A percentile compares a stretch with the other conserved stretches of the same genome.
Conservation (phyloP, 257 asterid genomes). For the Plantago elongata region DNA sequence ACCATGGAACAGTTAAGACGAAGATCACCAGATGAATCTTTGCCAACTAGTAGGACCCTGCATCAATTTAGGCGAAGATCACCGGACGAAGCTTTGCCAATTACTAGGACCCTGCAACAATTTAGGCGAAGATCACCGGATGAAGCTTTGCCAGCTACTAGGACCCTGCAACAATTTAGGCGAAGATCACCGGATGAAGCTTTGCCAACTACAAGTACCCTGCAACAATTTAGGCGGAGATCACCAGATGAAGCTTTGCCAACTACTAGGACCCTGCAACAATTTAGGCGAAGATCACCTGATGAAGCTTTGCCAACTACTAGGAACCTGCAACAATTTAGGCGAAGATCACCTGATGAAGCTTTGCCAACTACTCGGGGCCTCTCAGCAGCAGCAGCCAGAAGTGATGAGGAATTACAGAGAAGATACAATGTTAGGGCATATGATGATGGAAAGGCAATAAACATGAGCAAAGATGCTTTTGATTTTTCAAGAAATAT, state of each 20-base stretch:
- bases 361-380: slow-evolving; percentile 43
- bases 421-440: slow-evolving; percentile 41
- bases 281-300: slow-evolving; percentile 54
- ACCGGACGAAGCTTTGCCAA: slow-evolving; percentile 41
- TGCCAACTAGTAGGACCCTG: slow-evolving; percentile 34
- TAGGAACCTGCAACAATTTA: slow-evolving; percentile 14
- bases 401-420: slow-evolving; percentile 48
- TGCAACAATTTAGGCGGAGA: slow-evolving; percentile 33
- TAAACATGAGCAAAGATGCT: slow-evolving; percentile 42
- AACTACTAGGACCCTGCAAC: slow-evolving; percentile 28
- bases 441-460: slow-evolving; percentile 48
- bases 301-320: slow-evolving; percentile 42
- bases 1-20: slow-evolving; percentile 21
- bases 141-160: slow-evolving; percentile 37
- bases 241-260: slow-evolving; percentile 51
- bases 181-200: slow-evolving; percentile 63
- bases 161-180: slow-evolving; percentile 23
- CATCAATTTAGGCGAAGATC: slow-evolving; percentile 43
- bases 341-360: slow-evolving; percentile 71
- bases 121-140: slow-evolving; percentile 65
- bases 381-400: slow-evolving; percentile 35
- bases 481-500: slow-evolving; percentile 50
- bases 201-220: slow-evolving; percentile 32
- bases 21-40: slow-evolving; percentile 63
- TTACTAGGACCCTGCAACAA: slow-evolving; percentile 28